phyloP scores from a whole-genome alignment of 106 monocot species.

The Allium sativum region DNA sequence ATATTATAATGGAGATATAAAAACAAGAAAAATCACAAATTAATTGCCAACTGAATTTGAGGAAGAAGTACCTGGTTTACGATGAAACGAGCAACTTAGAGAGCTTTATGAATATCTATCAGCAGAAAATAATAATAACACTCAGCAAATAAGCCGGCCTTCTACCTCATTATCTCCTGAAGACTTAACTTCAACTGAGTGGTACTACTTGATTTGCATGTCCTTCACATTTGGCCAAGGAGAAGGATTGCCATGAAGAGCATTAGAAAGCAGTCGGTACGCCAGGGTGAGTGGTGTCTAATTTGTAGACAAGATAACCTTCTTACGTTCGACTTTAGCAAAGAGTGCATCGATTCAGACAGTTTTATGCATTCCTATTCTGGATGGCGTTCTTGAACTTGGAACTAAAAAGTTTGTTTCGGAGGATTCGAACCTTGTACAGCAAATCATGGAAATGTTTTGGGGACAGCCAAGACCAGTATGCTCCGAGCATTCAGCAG shows the following conservation, averaged over 20 bases:
- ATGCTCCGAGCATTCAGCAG: slow-evolving; percentile 35
- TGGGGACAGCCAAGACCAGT: slow-evolving; percentile 26
- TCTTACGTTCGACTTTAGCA: slow-evolving; percentile 70
- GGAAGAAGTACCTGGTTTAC: too few species aligned
- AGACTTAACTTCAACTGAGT: too few species aligned
- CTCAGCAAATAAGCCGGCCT: too few species aligned
- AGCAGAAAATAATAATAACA: too few species aligned
- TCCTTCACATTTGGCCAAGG: background rate
- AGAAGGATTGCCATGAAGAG: slow-evolving; percentile 62
- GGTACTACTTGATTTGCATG: too few species aligned
- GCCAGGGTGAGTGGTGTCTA: slow-evolving; percentile 62
- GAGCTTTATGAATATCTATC: too few species aligned
- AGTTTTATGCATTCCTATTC: slow-evolving; percentile 62
- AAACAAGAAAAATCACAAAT: too few species aligned
- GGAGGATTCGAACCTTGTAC: slow-evolving; percentile 33
- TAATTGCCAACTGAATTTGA: too few species aligned
- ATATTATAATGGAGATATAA: too few species aligned
- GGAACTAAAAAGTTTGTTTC: slow-evolving; percentile 61
- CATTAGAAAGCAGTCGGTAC: slow-evolving; percentile 31
- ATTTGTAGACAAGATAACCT: slow-evolving; percentile 44
- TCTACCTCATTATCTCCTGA: too few species aligned
- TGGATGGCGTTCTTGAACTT: slow-evolving; percentile 74
- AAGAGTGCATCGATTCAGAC: slow-evolving; percentile 85
- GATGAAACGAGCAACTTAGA: too few species aligned
- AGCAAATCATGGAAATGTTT: slow-evolving; percentile 25